phyloP scores from a whole-genome alignment of 805 yeast genomes.

The Sugiyamaella marilandica region DNA sequence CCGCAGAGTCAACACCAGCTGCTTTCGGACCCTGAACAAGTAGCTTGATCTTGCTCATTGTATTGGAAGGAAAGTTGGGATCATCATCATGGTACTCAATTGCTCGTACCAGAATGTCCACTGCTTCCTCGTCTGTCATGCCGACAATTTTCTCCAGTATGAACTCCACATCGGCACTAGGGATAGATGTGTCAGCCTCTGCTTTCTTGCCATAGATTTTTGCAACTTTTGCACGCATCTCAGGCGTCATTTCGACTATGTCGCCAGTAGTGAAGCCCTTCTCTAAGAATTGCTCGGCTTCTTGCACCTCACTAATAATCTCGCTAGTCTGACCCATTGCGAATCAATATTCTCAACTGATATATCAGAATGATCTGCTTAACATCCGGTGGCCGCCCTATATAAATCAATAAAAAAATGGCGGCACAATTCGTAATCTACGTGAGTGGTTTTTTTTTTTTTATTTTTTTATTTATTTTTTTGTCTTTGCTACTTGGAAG shows the following conservation, averaged over 20 bases:
- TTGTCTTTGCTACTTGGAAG: no score
- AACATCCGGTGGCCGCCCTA: no score
- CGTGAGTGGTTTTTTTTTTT: no score
- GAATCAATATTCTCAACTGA: neutral
- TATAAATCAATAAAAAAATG: no score
- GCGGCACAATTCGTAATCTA: no score
- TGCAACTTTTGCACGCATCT: neutral
- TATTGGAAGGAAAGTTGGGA: constrained; percentile 42
- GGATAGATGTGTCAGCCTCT: constrained; percentile 7
- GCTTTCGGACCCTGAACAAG: constrained; percentile 17
- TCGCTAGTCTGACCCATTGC: neutral
- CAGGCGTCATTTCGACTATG: neutral
- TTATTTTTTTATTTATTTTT: no score
- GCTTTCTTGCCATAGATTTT: neutral
- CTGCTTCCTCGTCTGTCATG: constrained; percentile 37
- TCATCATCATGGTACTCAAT: constrained; percentile 44
- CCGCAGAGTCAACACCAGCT: constrained; percentile 15
- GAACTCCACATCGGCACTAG: constrained; percentile 19
- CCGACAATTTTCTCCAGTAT: constrained; percentile 18
- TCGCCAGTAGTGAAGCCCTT: neutral
- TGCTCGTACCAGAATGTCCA: constrained; percentile 39
- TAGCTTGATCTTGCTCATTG: constrained; percentile 33
- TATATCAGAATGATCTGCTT: no score
- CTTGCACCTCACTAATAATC: neutral
- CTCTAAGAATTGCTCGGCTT: neutral